phyloP scores from a whole-genome alignment of 805 yeast species.

The Candida vaughaniae region DNA sequence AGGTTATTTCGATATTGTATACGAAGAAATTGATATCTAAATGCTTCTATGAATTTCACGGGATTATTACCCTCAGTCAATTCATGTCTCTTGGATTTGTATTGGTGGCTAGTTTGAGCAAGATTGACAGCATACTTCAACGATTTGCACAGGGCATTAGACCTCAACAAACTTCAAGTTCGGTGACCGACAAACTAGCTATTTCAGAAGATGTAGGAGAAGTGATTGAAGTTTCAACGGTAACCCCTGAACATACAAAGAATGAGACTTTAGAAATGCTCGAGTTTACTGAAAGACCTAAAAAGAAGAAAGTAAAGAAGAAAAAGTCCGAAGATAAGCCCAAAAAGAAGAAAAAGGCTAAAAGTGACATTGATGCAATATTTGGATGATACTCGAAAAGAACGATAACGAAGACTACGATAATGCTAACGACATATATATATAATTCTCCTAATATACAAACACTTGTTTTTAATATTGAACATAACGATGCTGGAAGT shows the following conservation, averaged over 20 bases:
- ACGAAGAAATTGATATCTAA: constrained; percentile 35
- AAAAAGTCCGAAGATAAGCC: constrained; percentile 2
- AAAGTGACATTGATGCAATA: constrained; percentile 69
- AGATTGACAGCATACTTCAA: constrained; percentile 5
- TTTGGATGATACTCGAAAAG: constrained; percentile 62
- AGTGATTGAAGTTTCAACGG: background rate
- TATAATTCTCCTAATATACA: constrained; percentile 4
- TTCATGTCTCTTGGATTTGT: constrained; percentile 73
- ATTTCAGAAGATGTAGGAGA: constrained; percentile 20
- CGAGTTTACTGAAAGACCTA: too few species aligned
- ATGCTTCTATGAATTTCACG: constrained; percentile 62
- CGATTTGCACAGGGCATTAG: constrained; percentile 1
- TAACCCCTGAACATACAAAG: too few species aligned
- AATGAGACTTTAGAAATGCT: too few species aligned
- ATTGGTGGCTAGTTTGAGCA: constrained; percentile 54
- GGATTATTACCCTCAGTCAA: constrained; percentile 70
- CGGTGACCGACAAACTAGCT: too few species aligned
- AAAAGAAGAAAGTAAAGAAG: constrained; percentile 16
- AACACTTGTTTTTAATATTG: constrained; percentile 7
- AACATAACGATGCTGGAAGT: constrained; percentile 10
- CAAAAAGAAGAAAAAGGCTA: constrained; percentile 46
- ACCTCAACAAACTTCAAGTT: too few species aligned
- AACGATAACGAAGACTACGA: background rate
- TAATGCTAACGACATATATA: background rate
- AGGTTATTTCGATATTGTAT: constrained; percentile 3